phyloP scores from a whole-genome alignment of 257 asterid species.

The Nicotiana undulata region DNA sequence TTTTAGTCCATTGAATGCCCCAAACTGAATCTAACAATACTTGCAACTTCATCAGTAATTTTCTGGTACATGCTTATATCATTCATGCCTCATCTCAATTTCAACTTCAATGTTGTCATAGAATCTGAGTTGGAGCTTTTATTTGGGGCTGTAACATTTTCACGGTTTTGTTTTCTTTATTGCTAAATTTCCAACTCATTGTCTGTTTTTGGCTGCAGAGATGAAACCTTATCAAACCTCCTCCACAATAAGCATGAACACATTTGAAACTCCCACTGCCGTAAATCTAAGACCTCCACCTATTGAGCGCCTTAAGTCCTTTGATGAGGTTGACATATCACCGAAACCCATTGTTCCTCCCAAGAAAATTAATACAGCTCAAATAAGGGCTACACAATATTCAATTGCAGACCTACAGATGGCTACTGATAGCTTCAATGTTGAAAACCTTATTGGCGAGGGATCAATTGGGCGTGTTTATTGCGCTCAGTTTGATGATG shows the following conservation, averaged over 20 bases:
- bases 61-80: neutral
- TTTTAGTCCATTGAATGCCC: neutral
- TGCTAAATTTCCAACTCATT: neutral
- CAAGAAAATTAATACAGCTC: conserved; percentile 48
- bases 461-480: conserved; percentile 84
- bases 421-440: conserved; percentile 85
- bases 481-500: conserved; percentile 72
- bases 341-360: conserved; percentile 55
- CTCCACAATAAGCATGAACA: conserved; percentile 31
- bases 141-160: neutral
- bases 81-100: neutral
- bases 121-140: neutral
- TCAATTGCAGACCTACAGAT: conserved; percentile 90
- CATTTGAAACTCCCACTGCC: conserved; percentile 57
- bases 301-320: conserved; percentile 63
- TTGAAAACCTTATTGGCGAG: conserved; percentile 82
- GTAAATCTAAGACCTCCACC: conserved; percentile 76
- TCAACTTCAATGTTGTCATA: neutral
- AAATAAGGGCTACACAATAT: conserved; percentile 51
- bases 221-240: conserved; percentile 46
- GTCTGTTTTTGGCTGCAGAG: conserved; percentile 32
- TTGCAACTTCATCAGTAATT: neutral
- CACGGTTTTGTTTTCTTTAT: neutral
- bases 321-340: conserved; percentile 67
- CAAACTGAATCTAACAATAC: neutral